These are phyloP conservation scores for Vaccinium macrocarpon DNA, from an alignment of 148 eudicot genomes.

Conservation along the genomic window DNA sequence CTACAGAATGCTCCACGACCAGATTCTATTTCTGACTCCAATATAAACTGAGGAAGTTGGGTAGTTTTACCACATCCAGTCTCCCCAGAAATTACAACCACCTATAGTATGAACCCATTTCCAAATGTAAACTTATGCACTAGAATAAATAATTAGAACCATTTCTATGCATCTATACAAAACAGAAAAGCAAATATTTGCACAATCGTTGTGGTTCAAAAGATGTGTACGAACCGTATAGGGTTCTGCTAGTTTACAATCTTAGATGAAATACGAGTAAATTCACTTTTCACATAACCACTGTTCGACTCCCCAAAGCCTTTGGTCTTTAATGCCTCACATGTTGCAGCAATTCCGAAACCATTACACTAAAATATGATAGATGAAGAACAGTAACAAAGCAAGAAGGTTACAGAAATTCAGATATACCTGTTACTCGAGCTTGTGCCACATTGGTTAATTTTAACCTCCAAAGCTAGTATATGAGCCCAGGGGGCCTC, in stretches of 20 bases:
- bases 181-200: slow-evolving; percentile 7
- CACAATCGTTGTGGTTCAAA: not conserved
- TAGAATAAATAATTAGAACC: not conserved
- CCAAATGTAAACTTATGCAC: not conserved
- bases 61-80: slow-evolving; percentile 99
- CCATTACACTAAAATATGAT: not conserved
- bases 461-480: too few species aligned
- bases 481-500: too few species aligned
- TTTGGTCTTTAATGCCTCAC: not conserved
- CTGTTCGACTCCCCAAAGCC: not conserved
- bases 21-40: slow-evolving; percentile 95
- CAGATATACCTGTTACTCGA: not conserved
- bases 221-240: not conserved
- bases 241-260: not conserved
- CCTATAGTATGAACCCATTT: slow-evolving; percentile 36
- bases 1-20: slow-evolving; percentile 96
- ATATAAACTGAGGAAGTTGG: slow-evolving; percentile 93
- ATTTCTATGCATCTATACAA: not conserved
- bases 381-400: not conserved
- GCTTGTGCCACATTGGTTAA: too few species aligned
- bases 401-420: not conserved
- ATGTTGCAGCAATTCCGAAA: not conserved
- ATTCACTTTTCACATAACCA: slow-evolving; percentile 1
- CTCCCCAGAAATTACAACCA: slow-evolving; percentile 91
- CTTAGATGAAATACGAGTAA: not conserved